Evolutionary conservation across 805 yeast species (phyloP), one percentile per base, ranked within the genome.

Genomic region (Spathaspora passalidarum): DNA sequence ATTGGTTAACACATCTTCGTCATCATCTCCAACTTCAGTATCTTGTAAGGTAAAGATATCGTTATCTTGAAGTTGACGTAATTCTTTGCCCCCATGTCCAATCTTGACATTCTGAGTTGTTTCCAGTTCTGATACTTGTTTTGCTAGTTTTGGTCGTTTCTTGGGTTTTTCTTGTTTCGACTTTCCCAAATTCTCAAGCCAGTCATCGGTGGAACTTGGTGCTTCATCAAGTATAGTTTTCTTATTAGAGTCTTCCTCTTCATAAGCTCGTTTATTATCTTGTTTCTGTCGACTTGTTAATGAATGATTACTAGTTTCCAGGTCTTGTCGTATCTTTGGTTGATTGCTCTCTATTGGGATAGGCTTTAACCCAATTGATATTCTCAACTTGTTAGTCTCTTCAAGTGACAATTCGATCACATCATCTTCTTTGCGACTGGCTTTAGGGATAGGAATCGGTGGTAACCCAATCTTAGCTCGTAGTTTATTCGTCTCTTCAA

Each of bases 21-120:
- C 61, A 5, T 57, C 66, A 44, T 58, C 72, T 13, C 70, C 51
- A 13, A 77, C 49, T 18, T 63, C 61, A n/a, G 59, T 53, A 51
- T 82, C 88, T 40, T 79, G 74, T 42, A 86, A 65, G 0, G 90
- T 85, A 43, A 86, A 63, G 2, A 84, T 67, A 0, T 70, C 78
- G 5, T 72, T 68, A n/a, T 63, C 73, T 4, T 64, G 59, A 1
- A 74, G 52, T 11, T 59, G 55, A 2, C 56, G 52, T 9, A 82
- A 55, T n/a, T 73, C 75, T n/a, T 56, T 56, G 9, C 66, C 32
- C 26, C 63, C 60, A 57, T 82, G 86, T 0, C 72, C 77, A 2
- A 82, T 67, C 34, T 65, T 67, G 13, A 76, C 37, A 1, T 68
- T 19, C 17, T 11, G 21, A 16, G 38, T 18, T 17, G 21, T 13